Percentiles rank a stretch among this genome's conserved stretches.
phyloP scores from a whole-genome alignment of 768 basidiomycete species.

The Sporobolomyces phaffii region DNA sequence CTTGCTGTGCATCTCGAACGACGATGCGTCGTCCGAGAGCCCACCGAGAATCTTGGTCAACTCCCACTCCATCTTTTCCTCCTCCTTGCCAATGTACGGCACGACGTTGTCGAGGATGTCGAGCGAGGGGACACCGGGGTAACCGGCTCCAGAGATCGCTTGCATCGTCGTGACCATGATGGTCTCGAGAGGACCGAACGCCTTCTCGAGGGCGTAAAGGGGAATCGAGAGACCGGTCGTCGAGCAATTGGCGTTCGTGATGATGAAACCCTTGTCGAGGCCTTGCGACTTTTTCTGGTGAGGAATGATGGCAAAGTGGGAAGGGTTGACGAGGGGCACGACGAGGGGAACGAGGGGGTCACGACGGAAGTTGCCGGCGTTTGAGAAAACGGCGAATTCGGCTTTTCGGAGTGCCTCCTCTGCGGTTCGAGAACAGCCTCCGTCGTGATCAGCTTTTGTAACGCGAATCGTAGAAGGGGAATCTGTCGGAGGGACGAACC shows the following conservation, averaged over 20 bases:
- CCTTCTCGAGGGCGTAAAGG: constrained; percentile 77
- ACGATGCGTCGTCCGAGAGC: constrained; percentile 53
- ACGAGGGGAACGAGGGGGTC: constrained; percentile 90
- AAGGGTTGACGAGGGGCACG: constrained; percentile 89
- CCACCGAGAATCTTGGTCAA: constrained; percentile 93
- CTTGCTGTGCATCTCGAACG: constrained; percentile 78
- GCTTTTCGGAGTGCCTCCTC: constrained; percentile 80
- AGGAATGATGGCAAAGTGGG: constrained; percentile 72
- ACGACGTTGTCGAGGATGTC: constrained; percentile 96
- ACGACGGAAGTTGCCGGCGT: constrained; percentile 90
- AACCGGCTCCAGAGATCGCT: constrained; percentile 96
- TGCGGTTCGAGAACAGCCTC: constrained; percentile 43
- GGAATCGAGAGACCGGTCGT: constrained; percentile 89
- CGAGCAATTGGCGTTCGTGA: constrained; percentile 97
- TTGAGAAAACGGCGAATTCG: constrained; percentile 88
- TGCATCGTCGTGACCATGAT: constrained; percentile 93
- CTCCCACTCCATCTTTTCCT: constrained; percentile 99
- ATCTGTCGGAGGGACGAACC: constrained; percentile 52
- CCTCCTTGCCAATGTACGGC: constrained; percentile 83
- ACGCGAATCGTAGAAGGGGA: background rate
- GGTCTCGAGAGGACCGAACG: constrained; percentile 89
- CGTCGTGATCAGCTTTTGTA: background rate
- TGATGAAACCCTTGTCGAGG: constrained; percentile 77
- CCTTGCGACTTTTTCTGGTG: constrained; percentile 62
- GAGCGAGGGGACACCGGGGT: constrained; percentile 81